These are phyloP conservation scores for Phytopythium aichiense DNA, from an alignment of 352 stramenopile species.

Conservation along the genomic window DNA sequence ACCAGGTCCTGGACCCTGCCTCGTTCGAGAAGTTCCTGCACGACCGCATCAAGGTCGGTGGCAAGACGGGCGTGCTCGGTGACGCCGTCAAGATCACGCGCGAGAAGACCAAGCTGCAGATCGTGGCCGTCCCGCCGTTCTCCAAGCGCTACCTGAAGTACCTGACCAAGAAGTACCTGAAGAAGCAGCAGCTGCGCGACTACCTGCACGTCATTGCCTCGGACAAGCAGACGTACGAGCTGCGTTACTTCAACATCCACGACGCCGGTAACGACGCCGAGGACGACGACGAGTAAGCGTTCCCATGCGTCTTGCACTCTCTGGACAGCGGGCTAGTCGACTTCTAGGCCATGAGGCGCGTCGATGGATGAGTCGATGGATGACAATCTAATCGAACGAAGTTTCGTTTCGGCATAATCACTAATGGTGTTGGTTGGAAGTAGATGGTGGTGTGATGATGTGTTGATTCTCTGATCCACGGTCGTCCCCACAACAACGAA, in stretches of 20 bases:
- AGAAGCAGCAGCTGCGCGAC: conserved; percentile 99
- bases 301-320: conserved; percentile 1
- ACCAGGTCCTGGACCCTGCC: conserved; percentile 98
- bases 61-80: conserved; percentile 96
- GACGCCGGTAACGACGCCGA: conserved; percentile 89
- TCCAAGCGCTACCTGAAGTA: conserved; percentile 99
- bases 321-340: neutral
- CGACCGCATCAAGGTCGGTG: conserved; percentile 99
- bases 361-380: conserved; percentile 9
- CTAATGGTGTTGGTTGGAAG: neutral
- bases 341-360: conserved; percentile 5
- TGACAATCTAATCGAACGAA: conserved; percentile 24
- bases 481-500: too few species aligned
- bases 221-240: conserved; percentile 98
- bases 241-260: conserved; percentile 99
- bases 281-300: conserved; percentile 85
- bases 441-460: neutral
- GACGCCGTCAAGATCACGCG: conserved; percentile 94
- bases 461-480: neutral
- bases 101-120: conserved; percentile 96
- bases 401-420: conserved; percentile 22
- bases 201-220: conserved; percentile 99
- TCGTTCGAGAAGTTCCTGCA: conserved; percentile 99
- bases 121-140: conserved; percentile 94
- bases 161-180: conserved; percentile 99